phyloP scores from a whole-genome alignment of 2,329 filamentous ascomycete species.

The Tolypocladium endophyticum region DNA sequence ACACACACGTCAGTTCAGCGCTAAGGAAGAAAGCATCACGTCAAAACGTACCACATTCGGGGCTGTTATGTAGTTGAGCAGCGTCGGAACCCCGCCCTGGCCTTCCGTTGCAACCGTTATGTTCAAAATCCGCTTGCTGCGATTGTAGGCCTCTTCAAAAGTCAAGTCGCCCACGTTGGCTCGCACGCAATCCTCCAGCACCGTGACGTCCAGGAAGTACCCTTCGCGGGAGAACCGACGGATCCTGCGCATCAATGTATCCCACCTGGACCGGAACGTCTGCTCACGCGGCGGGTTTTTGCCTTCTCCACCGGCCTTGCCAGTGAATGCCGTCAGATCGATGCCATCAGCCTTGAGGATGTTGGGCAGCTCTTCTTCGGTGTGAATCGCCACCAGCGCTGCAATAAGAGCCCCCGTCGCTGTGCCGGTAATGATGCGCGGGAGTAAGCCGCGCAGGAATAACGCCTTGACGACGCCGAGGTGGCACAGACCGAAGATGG shows the following conservation, averaged over 20 bases:
- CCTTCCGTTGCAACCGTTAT: conserved; percentile 77
- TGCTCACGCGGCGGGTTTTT: conserved; percentile 22
- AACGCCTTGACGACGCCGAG: conserved; percentile 83
- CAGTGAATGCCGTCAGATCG: conserved; percentile 68
- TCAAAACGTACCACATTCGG: conserved; percentile 71
- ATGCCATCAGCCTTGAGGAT: conserved; percentile 73
- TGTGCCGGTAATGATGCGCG: conserved; percentile 84
- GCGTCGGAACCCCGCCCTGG: conserved; percentile 65
- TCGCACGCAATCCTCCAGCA: conserved; percentile 74
- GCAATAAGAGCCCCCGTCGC: conserved; percentile 85
- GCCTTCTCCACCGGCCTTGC: conserved; percentile 19
- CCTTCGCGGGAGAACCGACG: conserved; percentile 63
- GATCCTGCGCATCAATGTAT: conserved; percentile 56
- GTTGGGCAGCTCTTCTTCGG: conserved; percentile 68
- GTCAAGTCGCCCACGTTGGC: conserved; percentile 82
- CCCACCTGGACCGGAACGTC: conserved; percentile 32
- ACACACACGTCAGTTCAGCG: neutral
- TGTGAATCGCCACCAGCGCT: conserved; percentile 77
- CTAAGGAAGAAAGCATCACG: neutral
- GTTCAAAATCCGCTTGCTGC: conserved; percentile 79
- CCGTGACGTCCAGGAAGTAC: conserved; percentile 72
- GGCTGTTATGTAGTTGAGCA: conserved; percentile 87
- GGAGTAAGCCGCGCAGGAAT: conserved; percentile 68
- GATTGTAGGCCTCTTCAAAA: conserved; percentile 83
- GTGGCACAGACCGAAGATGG: conserved; percentile 86